Evolutionary conservation across 371 early-diverging fungal species (phyloP).

Genomic region (Apophysomyces trapeziformis): DNA sequence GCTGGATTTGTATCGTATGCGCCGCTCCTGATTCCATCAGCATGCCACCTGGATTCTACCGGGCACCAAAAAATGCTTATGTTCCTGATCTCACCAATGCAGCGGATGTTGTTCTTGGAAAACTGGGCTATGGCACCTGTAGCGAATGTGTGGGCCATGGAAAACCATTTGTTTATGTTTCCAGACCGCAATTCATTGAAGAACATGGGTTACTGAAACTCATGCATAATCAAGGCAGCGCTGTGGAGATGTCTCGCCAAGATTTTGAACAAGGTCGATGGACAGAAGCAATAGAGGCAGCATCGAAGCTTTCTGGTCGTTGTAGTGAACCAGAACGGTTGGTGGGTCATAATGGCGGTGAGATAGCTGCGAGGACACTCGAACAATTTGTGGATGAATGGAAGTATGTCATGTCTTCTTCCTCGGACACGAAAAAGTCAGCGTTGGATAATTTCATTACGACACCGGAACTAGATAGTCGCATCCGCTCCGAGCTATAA

Average conservation of each 20-base stretch:
- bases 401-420: constrained; percentile 3
- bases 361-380: constrained; percentile 52
- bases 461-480: not conserved
- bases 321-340: constrained; percentile 21
- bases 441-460: not conserved
- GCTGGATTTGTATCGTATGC: constrained; percentile 80
- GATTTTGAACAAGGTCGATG: constrained; percentile 69
- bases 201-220: constrained; percentile 72
- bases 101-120: constrained; percentile 77
- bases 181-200: constrained; percentile 80
- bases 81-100: constrained; percentile 80
- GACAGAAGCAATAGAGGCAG: constrained; percentile 51
- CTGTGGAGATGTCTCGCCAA: constrained; percentile 63
- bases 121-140: constrained; percentile 84
- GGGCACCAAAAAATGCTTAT: constrained; percentile 67
- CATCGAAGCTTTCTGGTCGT: constrained; percentile 39
- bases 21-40: constrained; percentile 55
- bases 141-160: constrained; percentile 78
- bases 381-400: constrained; percentile 55
- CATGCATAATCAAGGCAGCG: constrained; percentile 68
- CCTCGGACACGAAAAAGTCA: not conserved
- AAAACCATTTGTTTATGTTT: constrained; percentile 77
- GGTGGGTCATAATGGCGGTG: constrained; percentile 62
- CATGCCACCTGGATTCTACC: constrained; percentile 61
- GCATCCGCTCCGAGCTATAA: not conserved